Percentiles rank a stretch among this genome's conserved stretches.
Evolutionary conservation across 2,329 filamentous ascomycete species (phyloP).

Genomic region (Monosporascus sp.): DNA sequence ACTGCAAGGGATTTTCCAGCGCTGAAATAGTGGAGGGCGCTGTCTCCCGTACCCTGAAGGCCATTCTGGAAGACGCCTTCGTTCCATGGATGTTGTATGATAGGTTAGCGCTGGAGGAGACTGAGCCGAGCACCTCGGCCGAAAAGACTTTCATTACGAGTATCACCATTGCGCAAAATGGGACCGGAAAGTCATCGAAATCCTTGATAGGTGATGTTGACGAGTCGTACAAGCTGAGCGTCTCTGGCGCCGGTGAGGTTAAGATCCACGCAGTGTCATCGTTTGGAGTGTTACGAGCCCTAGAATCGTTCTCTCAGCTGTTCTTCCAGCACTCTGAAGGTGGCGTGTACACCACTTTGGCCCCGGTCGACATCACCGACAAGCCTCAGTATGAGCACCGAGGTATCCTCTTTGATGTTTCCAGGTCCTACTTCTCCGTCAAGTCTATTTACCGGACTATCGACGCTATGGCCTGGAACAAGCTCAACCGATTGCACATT

Average conservation of each 20-base stretch:
- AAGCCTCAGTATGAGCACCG: conserved; percentile 69
- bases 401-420: conserved; percentile 73
- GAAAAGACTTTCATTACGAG: conserved; percentile 46
- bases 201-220: conserved; percentile 60
- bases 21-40: conserved; percentile 50
- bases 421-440: conserved; percentile 65
- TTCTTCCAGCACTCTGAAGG: conserved; percentile 66
- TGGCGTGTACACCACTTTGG: conserved; percentile 61
- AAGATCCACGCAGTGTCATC: conserved; percentile 60
- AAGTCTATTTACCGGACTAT: conserved; percentile 67
- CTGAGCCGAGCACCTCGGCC: conserved; percentile 52
- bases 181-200: conserved; percentile 52
- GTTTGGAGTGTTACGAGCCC: conserved; percentile 63
- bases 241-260: conserved; percentile 53
- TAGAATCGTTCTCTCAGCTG: conserved; percentile 73
- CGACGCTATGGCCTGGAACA: conserved; percentile 71
- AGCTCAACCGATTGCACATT: conserved; percentile 76
- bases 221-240: conserved; percentile 66
- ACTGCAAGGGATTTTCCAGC: conserved; percentile 37
- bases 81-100: conserved; percentile 74
- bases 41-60: conserved; percentile 53
- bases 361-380: conserved; percentile 69
- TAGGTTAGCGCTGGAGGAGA: conserved; percentile 49
- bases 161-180: conserved; percentile 59
- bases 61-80: conserved; percentile 63